Percentiles rank a stretch among this genome's conserved stretches.
Evolutionary conservation across 176 grass and related monocot species (phyloP).

Genomic region (Aegilops sharonensis): DNA sequence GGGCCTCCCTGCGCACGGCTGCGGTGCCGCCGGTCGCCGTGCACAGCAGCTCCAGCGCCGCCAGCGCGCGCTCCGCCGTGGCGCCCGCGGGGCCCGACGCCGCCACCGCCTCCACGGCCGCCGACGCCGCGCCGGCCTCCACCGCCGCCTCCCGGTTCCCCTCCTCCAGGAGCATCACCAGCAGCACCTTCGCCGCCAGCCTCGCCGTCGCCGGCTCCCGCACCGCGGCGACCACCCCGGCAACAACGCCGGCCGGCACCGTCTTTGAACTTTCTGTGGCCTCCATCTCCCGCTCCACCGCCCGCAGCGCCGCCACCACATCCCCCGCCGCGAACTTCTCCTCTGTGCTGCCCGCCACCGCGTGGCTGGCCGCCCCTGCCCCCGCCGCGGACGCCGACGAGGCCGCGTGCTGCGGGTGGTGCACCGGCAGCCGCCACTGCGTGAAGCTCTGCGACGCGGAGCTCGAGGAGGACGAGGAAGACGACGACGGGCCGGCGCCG

Average conservation of each 20-base stretch:
- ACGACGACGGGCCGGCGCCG: constrained; percentile 29
- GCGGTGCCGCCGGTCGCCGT: constrained; percentile 56
- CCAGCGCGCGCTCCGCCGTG: constrained; percentile 82
- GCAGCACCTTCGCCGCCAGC: constrained; percentile 61
- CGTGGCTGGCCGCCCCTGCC: not conserved
- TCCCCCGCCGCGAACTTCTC: constrained; percentile 64
- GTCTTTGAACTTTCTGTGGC: not conserved
- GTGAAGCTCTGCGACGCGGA: constrained; percentile 88
- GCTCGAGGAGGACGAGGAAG: constrained; percentile 60
- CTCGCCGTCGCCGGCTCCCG: constrained; percentile 54
- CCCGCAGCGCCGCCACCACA: constrained; percentile 42
- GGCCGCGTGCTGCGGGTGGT: constrained; percentile 52
- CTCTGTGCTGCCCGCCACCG: constrained; percentile 28
- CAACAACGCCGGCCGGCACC: constrained; percentile 42
- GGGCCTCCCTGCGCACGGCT: constrained; percentile 46
- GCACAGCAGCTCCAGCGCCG: constrained; percentile 85
- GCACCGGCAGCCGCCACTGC: constrained; percentile 74
- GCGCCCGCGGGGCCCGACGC: constrained; percentile 63
- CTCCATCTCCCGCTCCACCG: constrained; percentile 54
- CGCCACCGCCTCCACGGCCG: constrained; percentile 64
- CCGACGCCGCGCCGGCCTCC: constrained; percentile 59
- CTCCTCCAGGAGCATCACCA: constrained; percentile 58
- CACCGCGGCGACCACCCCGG: constrained; percentile 54
- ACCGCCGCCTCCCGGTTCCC: constrained; percentile 52
- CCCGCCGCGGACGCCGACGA: not conserved